phyloP scores from a whole-genome alignment of 1,284 basidiomycete genomes.

The Malassezia psittaci region DNA sequence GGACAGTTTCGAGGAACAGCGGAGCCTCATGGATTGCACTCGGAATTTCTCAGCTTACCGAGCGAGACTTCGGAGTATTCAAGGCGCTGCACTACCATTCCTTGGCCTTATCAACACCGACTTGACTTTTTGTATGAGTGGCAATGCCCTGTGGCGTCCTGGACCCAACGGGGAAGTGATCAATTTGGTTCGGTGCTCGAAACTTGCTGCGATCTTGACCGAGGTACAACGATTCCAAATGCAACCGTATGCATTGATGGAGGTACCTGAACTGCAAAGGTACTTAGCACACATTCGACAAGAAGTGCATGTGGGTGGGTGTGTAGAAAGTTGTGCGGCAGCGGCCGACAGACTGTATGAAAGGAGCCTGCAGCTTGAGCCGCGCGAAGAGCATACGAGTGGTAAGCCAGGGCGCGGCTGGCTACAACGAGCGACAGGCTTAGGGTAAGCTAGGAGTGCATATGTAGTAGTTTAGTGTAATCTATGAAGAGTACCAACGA shows the following conservation, averaged over 20 bases:
- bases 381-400: conserved; percentile 18
- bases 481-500: conserved; percentile 5
- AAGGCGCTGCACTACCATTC: conserved; percentile 41
- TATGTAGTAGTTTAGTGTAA: background rate
- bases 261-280: conserved; percentile 70
- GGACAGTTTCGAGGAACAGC: conserved; percentile 65
- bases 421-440: background rate
- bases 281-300: conserved; percentile 53
- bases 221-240: conserved; percentile 90
- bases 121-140: conserved; percentile 88
- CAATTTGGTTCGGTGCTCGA: conserved; percentile 68
- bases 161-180: conserved; percentile 66
- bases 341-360: conserved; percentile 42
- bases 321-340: conserved; percentile 19
- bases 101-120: conserved; percentile 75
- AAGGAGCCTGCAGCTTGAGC: conserved; percentile 42
- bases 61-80: conserved; percentile 53
- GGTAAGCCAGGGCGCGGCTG: background rate
- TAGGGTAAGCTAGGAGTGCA: background rate
- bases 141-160: conserved; percentile 75
- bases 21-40: conserved; percentile 74
- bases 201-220: conserved; percentile 47
- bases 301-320: conserved; percentile 19
- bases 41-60: conserved; percentile 91
- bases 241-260: conserved; percentile 63